phyloP scores from a whole-genome alignment of 2,329 filamentous ascomycete species.

The Coniochaeta ligniaria region DNA sequence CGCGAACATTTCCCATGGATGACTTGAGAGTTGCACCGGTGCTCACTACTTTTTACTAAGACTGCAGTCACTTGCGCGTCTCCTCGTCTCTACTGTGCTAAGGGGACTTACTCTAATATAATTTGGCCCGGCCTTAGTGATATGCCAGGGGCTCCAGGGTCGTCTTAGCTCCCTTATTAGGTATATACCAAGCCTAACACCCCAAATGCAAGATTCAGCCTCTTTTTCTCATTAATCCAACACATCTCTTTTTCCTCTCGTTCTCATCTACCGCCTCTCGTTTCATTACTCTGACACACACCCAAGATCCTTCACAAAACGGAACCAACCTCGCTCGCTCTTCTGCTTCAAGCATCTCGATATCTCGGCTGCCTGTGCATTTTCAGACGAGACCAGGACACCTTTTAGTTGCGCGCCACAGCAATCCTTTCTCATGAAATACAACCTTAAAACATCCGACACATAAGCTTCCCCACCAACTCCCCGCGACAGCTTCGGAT shows the following conservation, averaged over 20 bases:
- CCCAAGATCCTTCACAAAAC: neutral
- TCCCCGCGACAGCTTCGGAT: neutral
- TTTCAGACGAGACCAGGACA: neutral
- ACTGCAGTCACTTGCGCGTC: neutral
- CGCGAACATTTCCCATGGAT: neutral
- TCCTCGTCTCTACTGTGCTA: neutral
- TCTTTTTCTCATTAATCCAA: constrained; percentile 3
- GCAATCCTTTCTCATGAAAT: neutral
- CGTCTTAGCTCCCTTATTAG: neutral
- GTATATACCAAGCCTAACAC: constrained; percentile 2
- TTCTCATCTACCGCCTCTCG: constrained; percentile 1
- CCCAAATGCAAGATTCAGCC: constrained; percentile 2
- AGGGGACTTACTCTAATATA: neutral
- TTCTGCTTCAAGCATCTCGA: neutral
- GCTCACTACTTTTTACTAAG: neutral
- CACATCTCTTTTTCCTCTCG: neutral
- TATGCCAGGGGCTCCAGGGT: neutral
- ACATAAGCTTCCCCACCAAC: neutral
- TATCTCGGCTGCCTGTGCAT: neutral
- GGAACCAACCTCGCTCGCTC: neutral
- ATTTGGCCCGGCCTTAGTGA: neutral
- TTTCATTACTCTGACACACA: constrained; percentile 2
- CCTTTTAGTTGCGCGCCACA: neutral
- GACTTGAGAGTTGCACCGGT: neutral
- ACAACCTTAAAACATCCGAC: constrained; percentile 1